Percentiles rank a stretch among this genome's conserved stretches.
Conservation (phyloP, 2,329 filamentous ascomycete species). For the Diaporthe sp. region DNA sequence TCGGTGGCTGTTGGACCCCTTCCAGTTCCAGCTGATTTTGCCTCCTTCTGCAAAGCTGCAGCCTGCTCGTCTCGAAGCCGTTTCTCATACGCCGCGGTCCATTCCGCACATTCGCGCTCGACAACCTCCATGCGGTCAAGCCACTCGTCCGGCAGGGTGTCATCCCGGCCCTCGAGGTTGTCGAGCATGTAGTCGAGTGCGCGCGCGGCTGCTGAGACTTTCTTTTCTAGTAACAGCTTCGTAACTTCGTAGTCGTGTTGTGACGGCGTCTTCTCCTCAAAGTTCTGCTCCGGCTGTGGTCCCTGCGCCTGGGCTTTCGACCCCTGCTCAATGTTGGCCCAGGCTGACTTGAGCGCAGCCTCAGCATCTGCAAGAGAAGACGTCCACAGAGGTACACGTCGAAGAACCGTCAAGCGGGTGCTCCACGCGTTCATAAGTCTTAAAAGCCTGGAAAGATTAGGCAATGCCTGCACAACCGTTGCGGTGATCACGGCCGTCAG, state of each 20-base stretch:
- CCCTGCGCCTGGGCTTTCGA: slow-evolving; percentile 36
- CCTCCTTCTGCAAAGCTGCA: slow-evolving; percentile 36
- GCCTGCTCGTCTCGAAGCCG: slow-evolving; percentile 77
- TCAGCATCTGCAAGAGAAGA: slow-evolving; percentile 74
- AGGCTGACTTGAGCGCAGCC: slow-evolving; percentile 72
- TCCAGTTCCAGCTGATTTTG: neutral
- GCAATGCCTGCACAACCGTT: slow-evolving; percentile 89
- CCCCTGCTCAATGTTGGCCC: slow-evolving; percentile 64
- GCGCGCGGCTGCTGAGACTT: slow-evolving; percentile 76
- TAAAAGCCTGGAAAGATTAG: slow-evolving; percentile 79
- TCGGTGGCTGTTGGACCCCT: neutral
- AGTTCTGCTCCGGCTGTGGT: slow-evolving; percentile 31
- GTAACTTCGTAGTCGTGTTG: slow-evolving; percentile 66
- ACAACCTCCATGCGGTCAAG: slow-evolving; percentile 85
- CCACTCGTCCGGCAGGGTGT: slow-evolving; percentile 88
- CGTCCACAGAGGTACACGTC: slow-evolving; percentile 77
- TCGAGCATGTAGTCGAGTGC: slow-evolving; percentile 89
- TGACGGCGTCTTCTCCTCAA: slow-evolving; percentile 45
- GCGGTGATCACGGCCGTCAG: slow-evolving; percentile 91
- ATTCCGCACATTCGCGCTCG: slow-evolving; percentile 81
- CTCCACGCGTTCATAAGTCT: slow-evolving; percentile 82
- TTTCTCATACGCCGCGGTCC: slow-evolving; percentile 82
- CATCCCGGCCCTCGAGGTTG: slow-evolving; percentile 82
- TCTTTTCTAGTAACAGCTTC: slow-evolving; percentile 71
- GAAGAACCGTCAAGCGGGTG: slow-evolving; percentile 78